Conservation (phyloP, 1,284 basidiomycete genomes). For the Vanrija pseudolonga region DNA sequence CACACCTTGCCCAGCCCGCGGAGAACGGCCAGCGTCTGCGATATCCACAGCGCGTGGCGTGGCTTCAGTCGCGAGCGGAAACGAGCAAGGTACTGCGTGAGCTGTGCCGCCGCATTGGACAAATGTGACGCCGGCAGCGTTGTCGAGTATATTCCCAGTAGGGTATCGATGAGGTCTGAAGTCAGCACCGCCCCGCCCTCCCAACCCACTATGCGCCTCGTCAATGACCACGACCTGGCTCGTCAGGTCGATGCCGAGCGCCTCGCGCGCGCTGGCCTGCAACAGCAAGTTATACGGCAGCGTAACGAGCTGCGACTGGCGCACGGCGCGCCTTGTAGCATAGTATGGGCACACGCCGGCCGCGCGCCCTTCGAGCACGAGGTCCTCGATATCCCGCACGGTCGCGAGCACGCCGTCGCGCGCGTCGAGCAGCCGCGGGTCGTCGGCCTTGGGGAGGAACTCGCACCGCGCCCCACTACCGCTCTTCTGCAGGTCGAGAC, state of each 20-base stretch:
- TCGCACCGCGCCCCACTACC: constrained; percentile 73
- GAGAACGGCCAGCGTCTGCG: constrained; percentile 70
- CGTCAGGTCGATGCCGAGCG: constrained; percentile 76
- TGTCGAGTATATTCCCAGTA: constrained; percentile 79
- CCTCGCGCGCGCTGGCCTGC: constrained; percentile 76
- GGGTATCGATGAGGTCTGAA: constrained; percentile 76
- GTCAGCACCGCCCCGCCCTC: background rate
- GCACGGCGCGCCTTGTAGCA: constrained; percentile 77
- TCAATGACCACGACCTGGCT: constrained; percentile 87
- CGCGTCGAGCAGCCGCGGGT: constrained; percentile 71
- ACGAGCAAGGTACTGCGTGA: constrained; percentile 71
- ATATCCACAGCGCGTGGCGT: constrained; percentile 71
- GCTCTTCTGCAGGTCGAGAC: constrained; percentile 72
- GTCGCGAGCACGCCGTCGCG: constrained; percentile 81
- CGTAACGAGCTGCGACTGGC: constrained; percentile 84
- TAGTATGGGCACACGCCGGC: constrained; percentile 87
- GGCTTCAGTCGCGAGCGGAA: constrained; percentile 75
- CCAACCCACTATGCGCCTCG: constrained; percentile 86
- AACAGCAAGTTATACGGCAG: constrained; percentile 92
- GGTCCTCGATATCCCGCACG: constrained; percentile 92
- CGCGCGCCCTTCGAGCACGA: constrained; percentile 66
- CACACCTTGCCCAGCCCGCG: constrained; percentile 63
- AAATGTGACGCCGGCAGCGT: constrained; percentile 62
- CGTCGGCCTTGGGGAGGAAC: constrained; percentile 70
- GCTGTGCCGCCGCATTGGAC: constrained; percentile 66